phyloP scores from a whole-genome alignment of 2,329 filamentous ascomycete species.

The Penicillium sp. region DNA sequence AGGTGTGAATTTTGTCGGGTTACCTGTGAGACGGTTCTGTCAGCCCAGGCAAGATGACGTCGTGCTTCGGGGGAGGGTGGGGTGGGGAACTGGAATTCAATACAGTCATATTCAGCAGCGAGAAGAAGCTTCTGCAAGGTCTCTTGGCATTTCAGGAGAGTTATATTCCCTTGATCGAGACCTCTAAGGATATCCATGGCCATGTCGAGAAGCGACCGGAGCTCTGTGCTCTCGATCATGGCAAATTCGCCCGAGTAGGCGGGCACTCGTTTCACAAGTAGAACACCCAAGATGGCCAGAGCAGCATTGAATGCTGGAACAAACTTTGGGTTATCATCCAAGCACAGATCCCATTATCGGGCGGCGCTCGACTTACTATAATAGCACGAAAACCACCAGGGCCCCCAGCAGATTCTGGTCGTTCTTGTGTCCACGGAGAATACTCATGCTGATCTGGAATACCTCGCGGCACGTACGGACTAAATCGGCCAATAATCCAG shows the following conservation, averaged over 20 bases:
- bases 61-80: too few relatives aligned
- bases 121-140: constrained; percentile 11
- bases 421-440: constrained; percentile 9
- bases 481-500: constrained; percentile 8
- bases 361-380: constrained; percentile 13
- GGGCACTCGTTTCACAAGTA: background rate
- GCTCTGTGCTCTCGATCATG: background rate
- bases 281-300: constrained; percentile 4
- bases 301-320: constrained; percentile 1
- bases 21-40: background rate
- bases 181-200: constrained; percentile 19
- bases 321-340: background rate
- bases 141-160: constrained; percentile 11
- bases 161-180: constrained; percentile 17
- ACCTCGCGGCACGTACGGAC: constrained; percentile 16
- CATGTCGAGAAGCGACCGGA: constrained; percentile 11
- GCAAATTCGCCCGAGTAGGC: background rate
- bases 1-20: background rate
- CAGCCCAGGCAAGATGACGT: too few relatives aligned
- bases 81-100: background rate
- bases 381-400: constrained; percentile 23
- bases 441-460: constrained; percentile 19
- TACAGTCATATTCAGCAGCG: constrained; percentile 5
- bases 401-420: constrained; percentile 19
- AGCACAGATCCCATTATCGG: background rate